Evolutionary conservation across 1,284 basidiomycete species (phyloP).

Genomic region (Fistulinella cinereoalba): DNA sequence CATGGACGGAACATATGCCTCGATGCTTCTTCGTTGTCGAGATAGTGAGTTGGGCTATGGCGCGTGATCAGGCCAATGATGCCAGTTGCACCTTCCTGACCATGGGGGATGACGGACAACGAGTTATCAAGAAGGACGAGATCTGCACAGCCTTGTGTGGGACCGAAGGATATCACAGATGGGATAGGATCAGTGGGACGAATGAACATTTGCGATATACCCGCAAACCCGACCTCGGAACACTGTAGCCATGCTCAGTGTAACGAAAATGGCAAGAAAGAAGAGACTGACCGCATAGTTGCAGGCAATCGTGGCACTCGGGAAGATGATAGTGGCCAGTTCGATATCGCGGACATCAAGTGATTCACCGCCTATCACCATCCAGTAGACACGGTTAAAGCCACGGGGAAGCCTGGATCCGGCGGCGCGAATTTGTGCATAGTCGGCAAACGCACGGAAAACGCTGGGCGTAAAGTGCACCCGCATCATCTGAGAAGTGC

Average conservation of each 20-base stretch:
- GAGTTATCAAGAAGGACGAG: slow-evolving; percentile 28
- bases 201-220: slow-evolving; percentile 30
- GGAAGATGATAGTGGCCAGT: slow-evolving; percentile 23
- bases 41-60: slow-evolving; percentile 27
- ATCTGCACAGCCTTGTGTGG: slow-evolving; percentile 28
- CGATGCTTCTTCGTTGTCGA: slow-evolving; percentile 27
- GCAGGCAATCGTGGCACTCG: slow-evolving; percentile 28
- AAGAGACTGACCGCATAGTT: slow-evolving; percentile 28
- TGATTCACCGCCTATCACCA: slow-evolving; percentile 30
- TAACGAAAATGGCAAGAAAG: neutral
- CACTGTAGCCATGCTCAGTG: slow-evolving; percentile 12
- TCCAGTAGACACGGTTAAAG: slow-evolving; percentile 30
- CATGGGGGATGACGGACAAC: slow-evolving; percentile 17
- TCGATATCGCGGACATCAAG: slow-evolving; percentile 25
- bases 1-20: slow-evolving; percentile 29
- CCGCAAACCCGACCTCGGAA: slow-evolving; percentile 33
- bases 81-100: slow-evolving; percentile 19
- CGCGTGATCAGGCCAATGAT: slow-evolving; percentile 26
- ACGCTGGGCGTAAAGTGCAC: slow-evolving; percentile 30
- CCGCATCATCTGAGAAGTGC: slow-evolving; percentile 25
- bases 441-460: slow-evolving; percentile 30
- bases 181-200: slow-evolving; percentile 27
- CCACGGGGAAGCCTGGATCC: slow-evolving; percentile 21
- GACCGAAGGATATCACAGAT: slow-evolving; percentile 21
- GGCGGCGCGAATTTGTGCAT: slow-evolving; percentile 17